Evolutionary conservation across 2,329 filamentous ascomycete genomes (phyloP).

Genomic region (Leptographium lundbergii): DNA sequence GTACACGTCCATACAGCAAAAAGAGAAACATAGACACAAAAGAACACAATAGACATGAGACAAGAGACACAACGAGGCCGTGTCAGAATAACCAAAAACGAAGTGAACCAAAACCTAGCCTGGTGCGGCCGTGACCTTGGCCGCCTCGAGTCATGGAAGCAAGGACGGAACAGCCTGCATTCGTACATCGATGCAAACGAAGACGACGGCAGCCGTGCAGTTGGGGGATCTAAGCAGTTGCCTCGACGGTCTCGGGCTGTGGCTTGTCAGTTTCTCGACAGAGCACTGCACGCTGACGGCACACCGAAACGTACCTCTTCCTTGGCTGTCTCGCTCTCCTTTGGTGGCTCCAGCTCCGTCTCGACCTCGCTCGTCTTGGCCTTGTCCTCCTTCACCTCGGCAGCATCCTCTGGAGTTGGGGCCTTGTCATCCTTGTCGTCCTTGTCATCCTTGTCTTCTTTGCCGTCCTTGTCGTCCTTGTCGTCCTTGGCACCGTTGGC

Average conservation of each 20-base stretch:
- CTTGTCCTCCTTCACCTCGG: conserved; percentile 20
- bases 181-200: not conserved
- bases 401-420: conserved; percentile 20
- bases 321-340: conserved; percentile 6
- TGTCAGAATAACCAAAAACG: not conserved
- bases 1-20: not conserved
- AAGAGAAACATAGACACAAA: not conserved
- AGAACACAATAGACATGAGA: conserved; percentile 13
- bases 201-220: not conserved
- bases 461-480: conserved; percentile 16
- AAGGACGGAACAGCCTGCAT: conserved; percentile 1
- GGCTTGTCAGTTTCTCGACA: not conserved
- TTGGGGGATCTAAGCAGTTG: conserved; percentile 4
- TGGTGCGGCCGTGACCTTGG: not conserved
- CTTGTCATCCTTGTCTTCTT: conserved; percentile 17
- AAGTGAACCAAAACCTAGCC: not conserved
- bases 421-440: conserved; percentile 12
- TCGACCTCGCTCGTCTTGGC: conserved; percentile 10
- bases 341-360: conserved; percentile 8
- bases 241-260: conserved; percentile 10
- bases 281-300: too few species aligned
- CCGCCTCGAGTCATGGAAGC: not conserved
- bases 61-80: conserved; percentile 2
- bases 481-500: conserved; percentile 18
- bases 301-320: conserved; percentile 6